Conservation (phyloP, 176 grass and related monocot species). For the Hordeum vulgare region MorexV3_pseudomolecules_assembly NC_058522.1:539877437-539877936, state of each 20-base stretch:
- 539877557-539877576: not conserved
- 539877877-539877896: not conserved
- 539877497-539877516: not conserved
- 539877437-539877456: not conserved
- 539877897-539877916: not conserved
- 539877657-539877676: not conserved
- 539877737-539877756: not conserved
- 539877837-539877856: not conserved
- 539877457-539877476: not conserved
- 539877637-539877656: not conserved
- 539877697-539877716: not conserved
- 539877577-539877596: not conserved
- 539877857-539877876: not conserved
- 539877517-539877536: not conserved
- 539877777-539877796: not conserved
- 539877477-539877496: not conserved
- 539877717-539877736: not conserved
- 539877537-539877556: not conserved
- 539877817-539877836: not conserved
- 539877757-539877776: not conserved
- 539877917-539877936: no score
- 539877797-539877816: not conserved
- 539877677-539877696: not conserved
- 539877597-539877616: not conserved
- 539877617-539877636: constrained; percentile 3